Base-by-base conservation (phyloP, 225 moss, liverwort and hornwort species). In the Anthoceros angustus region DNA sequence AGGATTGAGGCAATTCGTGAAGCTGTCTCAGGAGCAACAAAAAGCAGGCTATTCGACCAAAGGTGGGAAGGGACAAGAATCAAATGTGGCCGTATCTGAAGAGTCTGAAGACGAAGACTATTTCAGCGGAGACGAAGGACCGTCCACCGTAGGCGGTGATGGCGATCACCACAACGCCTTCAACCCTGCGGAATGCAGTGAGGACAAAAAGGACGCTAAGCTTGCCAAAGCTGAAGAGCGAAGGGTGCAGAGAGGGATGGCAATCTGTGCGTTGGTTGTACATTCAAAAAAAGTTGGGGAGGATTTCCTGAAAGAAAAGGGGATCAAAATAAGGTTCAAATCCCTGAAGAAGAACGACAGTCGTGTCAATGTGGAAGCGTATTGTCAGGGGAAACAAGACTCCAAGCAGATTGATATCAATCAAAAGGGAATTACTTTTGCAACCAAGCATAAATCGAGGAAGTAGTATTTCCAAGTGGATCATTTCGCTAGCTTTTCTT, bases 211-310 rank as follows among this genome's bases (percentile, higher is more conserved):
- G 5, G 9, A 14, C 3, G 67, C 64, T 4, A 32, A 32, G 0
- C 7, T 42, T 2, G 48, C 61, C n/a, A 55, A 23, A 55, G 18
- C 55, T 5, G 55, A 18, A 2, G 55, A 55, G 55, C 18, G 14
- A 23, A 21, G 42, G 41, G 49, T 63, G 25, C 70, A 73, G 67
- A 70, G 72, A 55, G 67, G 66, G 64, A 77, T 72, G 76, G 71
- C 80, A 25, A 80, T 80, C 64, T 76, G 74, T 14, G 80, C 76
- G 20, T 61, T 80, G 12, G 74, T 80, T 5, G 43, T 74, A 25
- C 80, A 80, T 60, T 80, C 80, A 38, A 65, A 80, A 49, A 80
- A 72, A 40, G 80, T 80, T 0, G 77, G 77, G 9, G 77, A 74
- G 26, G 80, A 77, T 21, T 80, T 77, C 63, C 41, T 77, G 64